Evolutionary conservation across 2,329 filamentous ascomycete genomes (phyloP).

Genomic region (Alternaria sp.): DNA sequence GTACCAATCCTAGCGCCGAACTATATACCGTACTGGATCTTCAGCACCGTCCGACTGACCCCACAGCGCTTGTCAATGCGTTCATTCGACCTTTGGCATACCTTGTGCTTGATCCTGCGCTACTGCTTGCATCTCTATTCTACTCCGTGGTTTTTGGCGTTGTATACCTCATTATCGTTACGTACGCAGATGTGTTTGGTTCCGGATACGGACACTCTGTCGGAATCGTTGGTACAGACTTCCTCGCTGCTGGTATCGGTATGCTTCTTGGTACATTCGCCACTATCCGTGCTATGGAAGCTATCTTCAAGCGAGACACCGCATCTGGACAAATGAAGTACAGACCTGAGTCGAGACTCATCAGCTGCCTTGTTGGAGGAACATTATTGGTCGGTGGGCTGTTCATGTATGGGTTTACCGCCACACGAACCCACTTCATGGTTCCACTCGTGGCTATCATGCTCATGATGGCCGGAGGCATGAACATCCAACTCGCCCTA

Average conservation of each 20-base stretch:
- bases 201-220: slow-evolving; percentile 19
- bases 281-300: slow-evolving; percentile 24
- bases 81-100: slow-evolving; percentile 14
- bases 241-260: slow-evolving; percentile 20
- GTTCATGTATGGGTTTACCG: slow-evolving; percentile 25
- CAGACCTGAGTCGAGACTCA: slow-evolving; percentile 18
- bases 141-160: slow-evolving; percentile 21
- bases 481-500: slow-evolving; percentile 19
- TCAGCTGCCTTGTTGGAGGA: slow-evolving; percentile 17
- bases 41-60: not conserved
- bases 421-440: slow-evolving; percentile 18
- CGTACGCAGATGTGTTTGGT: slow-evolving; percentile 19
- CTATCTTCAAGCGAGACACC: slow-evolving; percentile 16
- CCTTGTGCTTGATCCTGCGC: slow-evolving; percentile 16
- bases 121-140: slow-evolving; percentile 16
- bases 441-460: slow-evolving; percentile 18
- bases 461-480: slow-evolving; percentile 13
- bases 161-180: slow-evolving; percentile 24
- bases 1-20: not conserved
- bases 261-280: slow-evolving; percentile 22
- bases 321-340: slow-evolving; percentile 12
- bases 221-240: slow-evolving; percentile 22
- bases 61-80: slow-evolving; percentile 9
- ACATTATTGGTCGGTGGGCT: slow-evolving; percentile 14
- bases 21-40: slow-evolving; percentile 21